Evolutionary conservation across 2,329 filamentous ascomycete species (phyloP), one percentile per base, ranked within the genome.

Genomic region (Fusarium napiforme): DNA sequence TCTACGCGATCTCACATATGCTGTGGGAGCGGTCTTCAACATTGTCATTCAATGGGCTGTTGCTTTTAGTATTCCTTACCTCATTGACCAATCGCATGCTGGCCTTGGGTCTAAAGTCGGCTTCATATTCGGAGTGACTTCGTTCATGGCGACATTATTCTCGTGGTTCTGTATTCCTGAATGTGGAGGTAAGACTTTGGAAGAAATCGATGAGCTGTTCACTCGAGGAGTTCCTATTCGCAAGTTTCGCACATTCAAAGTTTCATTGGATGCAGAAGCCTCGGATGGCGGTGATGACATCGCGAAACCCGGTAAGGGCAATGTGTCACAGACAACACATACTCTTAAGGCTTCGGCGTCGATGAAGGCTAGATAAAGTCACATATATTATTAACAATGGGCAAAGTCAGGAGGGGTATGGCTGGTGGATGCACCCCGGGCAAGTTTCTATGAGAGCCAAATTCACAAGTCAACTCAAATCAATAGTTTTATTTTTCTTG

Each of bases 1-100:
- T 60, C 71, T 82, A 32, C 73, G 79, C 46, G 79, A 84, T 69
- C 52, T 79, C 45, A 79, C 80, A 18, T 76, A 77, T 21, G 77
- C 78, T 16, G 73, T 78, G 3, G 81, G 74, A 4, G 78, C 77
- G 4, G 62, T 79, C 6, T 66, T 80, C 32, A 61, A 61, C 26
- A 71, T 69, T 45, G 40, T 28, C 16, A 66, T 52, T 11, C 68
- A 69, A 11, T 47, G 56, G 14, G 57, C 71, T 23, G 47, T 66
- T 43, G 59, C 79, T 5, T 84, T 84, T 50, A 77, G 75, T 15
- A 77, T 83, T 18, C 83, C 82, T 1, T 84, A 84, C 64, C 78
- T 84, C 23, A 74, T 82, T 12, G 78, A 83, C 61, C 73, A 75
- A 19, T 79, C 78, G 15, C 81, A 82, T 34, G 81, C 81, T 7